A percentile compares a stretch with the other conserved stretches of the same genome.
Evolutionary conservation across 345 rosid genomes (phyloP).

Genomic region (Moricandia arvensis): DNA sequence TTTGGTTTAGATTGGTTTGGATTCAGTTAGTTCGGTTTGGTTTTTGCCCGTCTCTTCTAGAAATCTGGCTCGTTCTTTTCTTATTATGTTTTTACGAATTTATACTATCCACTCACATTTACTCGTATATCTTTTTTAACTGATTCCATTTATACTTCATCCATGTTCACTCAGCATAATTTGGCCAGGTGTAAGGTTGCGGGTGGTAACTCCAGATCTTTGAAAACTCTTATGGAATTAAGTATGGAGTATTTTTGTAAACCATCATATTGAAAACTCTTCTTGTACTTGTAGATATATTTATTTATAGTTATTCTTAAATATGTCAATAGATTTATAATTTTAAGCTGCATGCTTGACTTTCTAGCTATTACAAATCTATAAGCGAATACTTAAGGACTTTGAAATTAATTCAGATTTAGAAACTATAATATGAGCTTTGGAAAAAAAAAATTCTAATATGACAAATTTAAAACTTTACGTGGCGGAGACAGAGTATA

Average conservation of each 20-base stretch:
- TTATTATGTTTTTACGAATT: not conserved
- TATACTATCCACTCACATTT: not conserved
- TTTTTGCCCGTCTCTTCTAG: too few relatives aligned
- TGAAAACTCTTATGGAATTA: not conserved
- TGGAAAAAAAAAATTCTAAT: too few relatives aligned
- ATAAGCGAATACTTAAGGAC: not conserved
- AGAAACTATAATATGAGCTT: not conserved
- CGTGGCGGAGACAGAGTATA: not conserved
- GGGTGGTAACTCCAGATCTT: not conserved
- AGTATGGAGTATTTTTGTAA: not conserved
- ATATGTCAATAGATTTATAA: not conserved
- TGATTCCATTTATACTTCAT: not conserved
- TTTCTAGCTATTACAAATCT: too few relatives aligned
- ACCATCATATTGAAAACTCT: not conserved
- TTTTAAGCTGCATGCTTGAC: not conserved
- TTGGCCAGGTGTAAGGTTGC: not conserved
- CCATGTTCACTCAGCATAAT: not conserved
- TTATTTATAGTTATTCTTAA: not conserved
- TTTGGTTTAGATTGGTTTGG: too few relatives aligned
- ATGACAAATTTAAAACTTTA: not conserved
- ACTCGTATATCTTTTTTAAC: not conserved
- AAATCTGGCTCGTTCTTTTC: not conserved
- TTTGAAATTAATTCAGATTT: not conserved
- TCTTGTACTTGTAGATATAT: not conserved
- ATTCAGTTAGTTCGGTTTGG: too few relatives aligned